Base-by-base conservation (phyloP, 768 basidiomycete species). In the Trametes cubensis region DNA sequence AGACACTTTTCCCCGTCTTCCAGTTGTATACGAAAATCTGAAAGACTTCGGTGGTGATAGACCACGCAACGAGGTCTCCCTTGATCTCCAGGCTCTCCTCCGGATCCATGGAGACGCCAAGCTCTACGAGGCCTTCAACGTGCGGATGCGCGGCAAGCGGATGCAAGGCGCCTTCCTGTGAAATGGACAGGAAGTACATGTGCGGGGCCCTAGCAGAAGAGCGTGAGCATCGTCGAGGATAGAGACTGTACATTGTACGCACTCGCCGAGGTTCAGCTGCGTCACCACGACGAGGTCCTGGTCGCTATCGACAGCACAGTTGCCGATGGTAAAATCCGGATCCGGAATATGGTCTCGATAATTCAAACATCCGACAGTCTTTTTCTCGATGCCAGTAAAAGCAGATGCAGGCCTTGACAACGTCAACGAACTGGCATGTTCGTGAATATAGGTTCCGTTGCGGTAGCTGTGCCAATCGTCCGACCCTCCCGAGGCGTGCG, bases 181-280 rank as follows among this genome's bases (percentile, higher is more conserved):
- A 59, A 2, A 59, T 51, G n/a, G 58, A 59, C 20, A 59, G 26
- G 28, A 59, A n/a, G 20, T 17, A 51, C 58, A 59, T 44, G 2
- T 59, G 49, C 4, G 58, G 49, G 3, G 26, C 38, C n/a, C 56
- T 51, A n/a, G 25, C 0, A 45, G 14, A 2, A 11, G 18, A 7
- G 15, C 5, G 39, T 58, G 10, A 41, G 26, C 38, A 14, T n/a
- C 3, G 17, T 20, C 6, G 4, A 34, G 6, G 2, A 6, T 2
- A 1, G 6, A 41, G 4, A 3, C 1, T 25, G 4, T 17, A 25
- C 50, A 2, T 34, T 0, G 6, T 14, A 51, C 58, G 20, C 30
- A 59, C 58, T 59, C 58, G n/a, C 58, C 58, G 14, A 59, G 58
- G 28, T 20, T 6, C 26, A 51, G 28, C 28, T 59, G 40, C 7